Conservation (phyloP, 1,139 yeast genomes). For the Kodamaea anthophila region DNA sequence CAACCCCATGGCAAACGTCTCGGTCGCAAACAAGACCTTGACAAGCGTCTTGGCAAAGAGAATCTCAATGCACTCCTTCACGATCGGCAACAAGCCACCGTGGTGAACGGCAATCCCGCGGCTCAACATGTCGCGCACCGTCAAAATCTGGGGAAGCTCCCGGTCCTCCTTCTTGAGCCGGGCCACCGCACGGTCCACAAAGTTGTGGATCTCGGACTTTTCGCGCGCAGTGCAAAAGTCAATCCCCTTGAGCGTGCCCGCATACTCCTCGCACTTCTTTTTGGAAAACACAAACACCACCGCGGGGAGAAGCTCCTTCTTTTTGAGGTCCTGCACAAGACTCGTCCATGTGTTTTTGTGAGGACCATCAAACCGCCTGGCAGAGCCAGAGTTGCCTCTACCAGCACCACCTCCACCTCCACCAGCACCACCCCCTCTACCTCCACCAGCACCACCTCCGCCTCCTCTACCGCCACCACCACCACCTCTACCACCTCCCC, state of each 20-base stretch:
- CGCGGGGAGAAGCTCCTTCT: conserved; percentile 72
- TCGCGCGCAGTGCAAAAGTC: conserved; percentile 82
- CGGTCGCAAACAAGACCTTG: conserved; percentile 92
- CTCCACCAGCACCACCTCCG: conserved; percentile 21
- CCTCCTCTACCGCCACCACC: conserved; percentile 22
- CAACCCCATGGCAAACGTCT: conserved; percentile 97
- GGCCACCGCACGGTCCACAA: conserved; percentile 81
- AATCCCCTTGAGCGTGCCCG: conserved; percentile 64
- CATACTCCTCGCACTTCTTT: conserved; percentile 89
- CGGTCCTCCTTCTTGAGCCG: conserved; percentile 89
- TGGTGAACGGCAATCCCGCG: conserved; percentile 97
- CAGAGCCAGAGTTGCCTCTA: conserved; percentile 24
- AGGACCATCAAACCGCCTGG: conserved; percentile 63
- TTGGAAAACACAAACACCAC: conserved; percentile 92
- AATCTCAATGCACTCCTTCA: conserved; percentile 91
- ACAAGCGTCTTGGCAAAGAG: conserved; percentile 80
- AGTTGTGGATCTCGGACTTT: conserved; percentile 87
- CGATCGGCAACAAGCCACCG: conserved; percentile 93
- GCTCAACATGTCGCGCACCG: conserved; percentile 73
- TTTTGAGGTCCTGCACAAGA: conserved; percentile 66
- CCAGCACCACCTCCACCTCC: conserved; percentile 7
- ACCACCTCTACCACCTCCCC: conserved; percentile 22
- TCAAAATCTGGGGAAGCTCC: conserved; percentile 82
- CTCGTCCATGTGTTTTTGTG: conserved; percentile 73
- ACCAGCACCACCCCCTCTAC: conserved; percentile 14